phyloP scores from a whole-genome alignment of 768 basidiomycete genomes.

The Cystofilobasidium ferigula region DNA sequence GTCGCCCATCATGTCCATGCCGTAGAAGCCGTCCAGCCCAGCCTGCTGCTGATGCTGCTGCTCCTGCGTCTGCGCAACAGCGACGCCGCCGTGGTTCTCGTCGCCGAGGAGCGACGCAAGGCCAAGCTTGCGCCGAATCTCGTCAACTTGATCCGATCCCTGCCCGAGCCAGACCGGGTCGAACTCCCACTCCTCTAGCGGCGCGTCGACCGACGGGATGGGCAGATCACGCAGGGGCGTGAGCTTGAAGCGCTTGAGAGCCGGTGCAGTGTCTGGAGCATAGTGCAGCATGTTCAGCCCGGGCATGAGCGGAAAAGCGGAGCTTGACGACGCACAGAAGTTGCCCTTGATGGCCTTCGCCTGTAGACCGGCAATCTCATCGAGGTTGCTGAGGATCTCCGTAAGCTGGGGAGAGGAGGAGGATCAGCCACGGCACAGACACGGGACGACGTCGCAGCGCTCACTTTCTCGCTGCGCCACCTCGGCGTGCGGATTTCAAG shows the following conservation, averaged over 20 bases:
- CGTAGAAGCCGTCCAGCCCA: not conserved
- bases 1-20: not conserved
- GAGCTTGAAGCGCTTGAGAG: not conserved
- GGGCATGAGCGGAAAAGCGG: not conserved
- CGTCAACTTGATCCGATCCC: not conserved
- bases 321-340: not conserved
- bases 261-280: not conserved
- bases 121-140: not conserved
- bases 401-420: conserved; percentile 1
- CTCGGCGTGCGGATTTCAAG: conserved; percentile 35
- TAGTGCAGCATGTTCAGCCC: not conserved
- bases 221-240: conserved; percentile 7
- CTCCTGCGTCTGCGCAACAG: not conserved
- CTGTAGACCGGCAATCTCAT: conserved; percentile 5
- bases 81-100: not conserved
- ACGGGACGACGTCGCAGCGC: too few relatives aligned
- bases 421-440: not conserved
- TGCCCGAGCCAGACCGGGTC: not conserved
- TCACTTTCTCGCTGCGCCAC: conserved; percentile 34
- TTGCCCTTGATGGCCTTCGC: conserved; percentile 1
- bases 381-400: conserved; percentile 6
- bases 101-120: not conserved
- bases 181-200: conserved; percentile 6
- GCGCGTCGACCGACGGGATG: not conserved
- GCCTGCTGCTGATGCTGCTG: not conserved